Evolutionary conservation across 495 filamentous ascomycete genomes (phyloP).

Genomic region (Cercophora sp.): DNA sequence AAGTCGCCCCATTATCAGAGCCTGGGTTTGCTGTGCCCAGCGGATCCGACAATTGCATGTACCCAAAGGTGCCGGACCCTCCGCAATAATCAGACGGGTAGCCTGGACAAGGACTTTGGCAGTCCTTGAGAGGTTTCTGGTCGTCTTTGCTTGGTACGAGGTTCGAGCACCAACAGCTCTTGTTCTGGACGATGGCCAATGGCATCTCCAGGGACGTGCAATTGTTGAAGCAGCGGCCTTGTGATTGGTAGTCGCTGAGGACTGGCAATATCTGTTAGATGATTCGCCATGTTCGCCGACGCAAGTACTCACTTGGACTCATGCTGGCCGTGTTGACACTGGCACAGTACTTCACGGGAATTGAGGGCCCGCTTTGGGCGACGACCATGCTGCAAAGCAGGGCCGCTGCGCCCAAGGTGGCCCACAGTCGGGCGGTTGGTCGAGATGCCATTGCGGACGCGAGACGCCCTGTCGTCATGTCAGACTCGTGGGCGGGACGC

Average conservation of each 20-base stretch:
- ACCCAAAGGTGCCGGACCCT: constrained; percentile 35
- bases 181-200: constrained; percentile 36
- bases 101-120: constrained; percentile 37
- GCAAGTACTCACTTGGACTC: constrained; percentile 25
- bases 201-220: constrained; percentile 32
- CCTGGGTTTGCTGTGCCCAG: constrained; percentile 26
- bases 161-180: constrained; percentile 44
- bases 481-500: background rate
- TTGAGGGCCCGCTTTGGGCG: constrained; percentile 22
- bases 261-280: constrained; percentile 23
- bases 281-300: background rate
- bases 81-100: constrained; percentile 41
- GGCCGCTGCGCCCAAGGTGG: constrained; percentile 15
- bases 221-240: constrained; percentile 40
- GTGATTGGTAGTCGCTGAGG: constrained; percentile 40
- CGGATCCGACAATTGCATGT: constrained; percentile 28
- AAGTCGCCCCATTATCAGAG: background rate
- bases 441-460: too few species aligned
- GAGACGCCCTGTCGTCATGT: background rate
- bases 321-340: constrained; percentile 38
- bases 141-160: constrained; percentile 28
- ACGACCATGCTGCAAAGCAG: constrained; percentile 10
- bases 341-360: constrained; percentile 38
- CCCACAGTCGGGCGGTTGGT: constrained; percentile 20
- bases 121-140: constrained; percentile 30